Evolutionary conservation across 2,329 filamentous ascomycete genomes (phyloP).

Genomic region (Scedosporium apiospermum): DNA sequence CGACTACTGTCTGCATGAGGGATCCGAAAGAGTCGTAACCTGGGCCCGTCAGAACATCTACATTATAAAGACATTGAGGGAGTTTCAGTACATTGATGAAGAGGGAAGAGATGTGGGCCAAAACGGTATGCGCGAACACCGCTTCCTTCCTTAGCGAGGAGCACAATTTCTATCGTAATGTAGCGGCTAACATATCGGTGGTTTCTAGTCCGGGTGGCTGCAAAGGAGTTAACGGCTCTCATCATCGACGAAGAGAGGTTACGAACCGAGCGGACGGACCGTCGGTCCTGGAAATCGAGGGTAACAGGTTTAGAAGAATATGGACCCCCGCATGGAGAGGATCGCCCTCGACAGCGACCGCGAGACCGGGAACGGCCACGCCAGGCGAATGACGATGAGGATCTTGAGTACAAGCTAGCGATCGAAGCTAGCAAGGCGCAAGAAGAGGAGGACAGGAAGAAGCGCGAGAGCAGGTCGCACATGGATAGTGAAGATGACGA

Average conservation of each 20-base stretch:
- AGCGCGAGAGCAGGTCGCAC: slow-evolving; percentile 53
- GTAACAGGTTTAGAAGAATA: slow-evolving; percentile 89
- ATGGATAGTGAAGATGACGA: slow-evolving; percentile 65
- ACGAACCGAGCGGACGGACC: slow-evolving; percentile 79
- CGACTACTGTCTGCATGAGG: slow-evolving; percentile 96
- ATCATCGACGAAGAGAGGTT: slow-evolving; percentile 91
- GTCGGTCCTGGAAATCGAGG: slow-evolving; percentile 93
- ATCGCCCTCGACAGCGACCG: slow-evolving; percentile 26
- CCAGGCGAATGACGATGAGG: slow-evolving; percentile 63
- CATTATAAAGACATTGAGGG: slow-evolving; percentile 95
- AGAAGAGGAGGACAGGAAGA: slow-evolving; percentile 79
- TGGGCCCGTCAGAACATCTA: slow-evolving; percentile 98
- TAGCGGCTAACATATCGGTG: not conserved
- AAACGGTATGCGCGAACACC: slow-evolving; percentile 58
- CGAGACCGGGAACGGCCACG: slow-evolving; percentile 41
- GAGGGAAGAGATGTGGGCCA: slow-evolving; percentile 92
- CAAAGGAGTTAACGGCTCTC: slow-evolving; percentile 87
- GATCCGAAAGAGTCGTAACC: slow-evolving; percentile 90
- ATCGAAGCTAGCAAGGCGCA: slow-evolving; percentile 93
- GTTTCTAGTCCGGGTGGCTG: slow-evolving; percentile 76
- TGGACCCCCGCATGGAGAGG: slow-evolving; percentile 32
- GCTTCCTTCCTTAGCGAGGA: not conserved
- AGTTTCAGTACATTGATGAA: slow-evolving; percentile 95
- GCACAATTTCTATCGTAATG: not conserved
- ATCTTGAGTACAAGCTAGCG: slow-evolving; percentile 81